Conservation (phyloP, 495 filamentous ascomycete species). For the Neurospora sp. region DNA sequence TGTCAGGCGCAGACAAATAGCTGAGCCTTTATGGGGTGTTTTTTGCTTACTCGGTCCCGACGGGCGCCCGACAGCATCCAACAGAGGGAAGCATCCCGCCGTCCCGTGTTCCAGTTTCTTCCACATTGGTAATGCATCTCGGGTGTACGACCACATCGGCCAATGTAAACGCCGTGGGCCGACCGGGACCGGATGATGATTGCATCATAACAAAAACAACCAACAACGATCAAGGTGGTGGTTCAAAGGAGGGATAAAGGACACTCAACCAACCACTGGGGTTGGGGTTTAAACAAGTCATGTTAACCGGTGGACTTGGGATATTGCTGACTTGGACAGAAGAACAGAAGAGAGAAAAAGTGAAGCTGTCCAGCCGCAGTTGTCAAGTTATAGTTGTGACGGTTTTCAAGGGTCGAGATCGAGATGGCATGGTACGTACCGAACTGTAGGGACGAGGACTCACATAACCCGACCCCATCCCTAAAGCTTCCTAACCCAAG, state of each 20-base stretch:
- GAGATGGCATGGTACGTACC: neutral
- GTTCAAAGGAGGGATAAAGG: neutral
- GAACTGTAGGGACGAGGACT: no score
- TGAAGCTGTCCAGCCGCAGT: neutral
- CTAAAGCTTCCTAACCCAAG: no score
- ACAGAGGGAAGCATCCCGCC: neutral
- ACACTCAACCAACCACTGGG: neutral
- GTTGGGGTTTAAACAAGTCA: neutral
- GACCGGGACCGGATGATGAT: neutral
- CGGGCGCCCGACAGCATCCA: neutral
- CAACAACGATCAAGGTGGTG: neutral
- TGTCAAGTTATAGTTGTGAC: neutral
- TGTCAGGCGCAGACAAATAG: neutral
- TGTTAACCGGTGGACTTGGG: neutral
- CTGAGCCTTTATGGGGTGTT: neutral
- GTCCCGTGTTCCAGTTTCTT: no score
- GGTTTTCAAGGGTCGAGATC: neutral
- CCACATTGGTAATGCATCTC: neutral
- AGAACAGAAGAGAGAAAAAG: neutral
- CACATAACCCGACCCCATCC: no score
- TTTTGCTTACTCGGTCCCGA: neutral
- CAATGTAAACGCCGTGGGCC: neutral
- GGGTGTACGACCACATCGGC: neutral
- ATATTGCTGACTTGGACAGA: neutral
- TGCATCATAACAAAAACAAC: neutral